Base-by-base conservation (phyloP, 805 yeast species). In the Metschnikowia corniflorae region DNA sequence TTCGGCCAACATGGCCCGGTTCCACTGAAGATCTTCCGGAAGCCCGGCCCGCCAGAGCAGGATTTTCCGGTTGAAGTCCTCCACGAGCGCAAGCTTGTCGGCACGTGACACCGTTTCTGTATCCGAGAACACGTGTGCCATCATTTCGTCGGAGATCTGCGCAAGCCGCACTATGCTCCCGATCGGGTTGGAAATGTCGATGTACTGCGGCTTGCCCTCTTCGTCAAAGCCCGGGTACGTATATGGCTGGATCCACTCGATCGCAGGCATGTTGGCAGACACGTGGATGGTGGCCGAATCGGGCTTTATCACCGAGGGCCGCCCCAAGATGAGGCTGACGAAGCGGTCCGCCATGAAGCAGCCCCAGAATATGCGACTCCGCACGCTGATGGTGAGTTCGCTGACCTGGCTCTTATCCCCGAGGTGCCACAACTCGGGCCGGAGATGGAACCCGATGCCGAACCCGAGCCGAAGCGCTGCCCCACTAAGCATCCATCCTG, bases 331-430 rank as follows among this genome's bases (percentile, higher is more conserved):
- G 25, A 44, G 32, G 29, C 46, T 33, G n/a, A 42, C 22, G 19
- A 44, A 44, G n/a, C 44, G 37, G 31, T 44, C 48, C 10, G 42
- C 48, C 19, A 40, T 29, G 20, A 42, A 39, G 8, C 42, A 35
- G 29, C 48, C 48, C 48, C 46, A 44, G 37, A 39, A 44, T 14
- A 44, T 44, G 10, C 48, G 16, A 31, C 44, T 39, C 7, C 48
- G 29, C 10, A 44, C 37, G 29, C 39, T 35, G 15, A 29, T 16
- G 15, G 42, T 41, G 37, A 41, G 27, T 2, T 36, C 37, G 19
- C 41, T 30, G 27, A 39, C 24, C 7, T 38, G 26, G 3, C 31
- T 37, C 3, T 23, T 14, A 16, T 28, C 26, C 4, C 37, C 25
- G 7, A 39, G 31, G 18, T 28, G 35, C 48, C 48, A 42, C 21